A percentile compares a stretch with the other conserved stretches of the same genome.
phyloP scores from a whole-genome alignment of 768 basidiomycete genomes.

The Podaxis sp. region DNA sequence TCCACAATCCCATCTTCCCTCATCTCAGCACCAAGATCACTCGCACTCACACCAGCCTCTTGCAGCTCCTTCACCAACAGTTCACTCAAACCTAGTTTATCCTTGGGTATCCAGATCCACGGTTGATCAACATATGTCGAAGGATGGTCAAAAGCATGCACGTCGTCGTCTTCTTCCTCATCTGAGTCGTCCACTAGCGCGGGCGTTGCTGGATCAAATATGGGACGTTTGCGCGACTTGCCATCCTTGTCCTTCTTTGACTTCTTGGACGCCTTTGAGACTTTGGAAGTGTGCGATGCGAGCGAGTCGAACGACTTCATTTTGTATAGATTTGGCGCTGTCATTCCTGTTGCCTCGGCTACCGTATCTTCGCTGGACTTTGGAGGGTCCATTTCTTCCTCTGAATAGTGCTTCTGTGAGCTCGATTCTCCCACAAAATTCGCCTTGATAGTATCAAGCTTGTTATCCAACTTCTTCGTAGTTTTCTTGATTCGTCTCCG shows the following conservation, averaged over 20 bases:
- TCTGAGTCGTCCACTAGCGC: conserved; percentile 28
- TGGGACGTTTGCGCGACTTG: conserved; percentile 14
- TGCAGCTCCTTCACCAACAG: conserved; percentile 36
- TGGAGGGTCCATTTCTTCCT: conserved; percentile 16
- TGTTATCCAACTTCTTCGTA: conserved; percentile 27
- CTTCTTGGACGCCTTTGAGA: conserved; percentile 15
- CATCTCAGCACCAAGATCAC: conserved; percentile 44
- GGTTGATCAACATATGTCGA: conserved; percentile 43
- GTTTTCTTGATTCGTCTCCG: conserved; percentile 31
- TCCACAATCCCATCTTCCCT: conserved; percentile 41
- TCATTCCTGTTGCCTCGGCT: conserved; percentile 18
- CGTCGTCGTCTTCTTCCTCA: conserved; percentile 32
- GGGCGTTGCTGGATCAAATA: conserved; percentile 29
- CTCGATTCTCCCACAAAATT: conserved; percentile 24
- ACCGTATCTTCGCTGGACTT: conserved; percentile 15
- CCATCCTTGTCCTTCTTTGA: conserved; percentile 18
- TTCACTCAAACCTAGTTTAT: conserved; percentile 39
- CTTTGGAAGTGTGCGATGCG: conserved; percentile 4
- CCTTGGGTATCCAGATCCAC: conserved; percentile 48
- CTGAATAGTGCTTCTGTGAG: conserved; percentile 6
- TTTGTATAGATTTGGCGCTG: conserved; percentile 2
- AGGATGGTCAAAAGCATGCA: conserved; percentile 48
- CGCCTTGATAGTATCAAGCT: conserved; percentile 28
- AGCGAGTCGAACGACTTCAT: conserved; percentile 11
- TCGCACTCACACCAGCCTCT: conserved; percentile 38